Base-by-base conservation (phyloP, 495 filamentous ascomycete species). In the Aspergillus saccharolyticus region DNA sequence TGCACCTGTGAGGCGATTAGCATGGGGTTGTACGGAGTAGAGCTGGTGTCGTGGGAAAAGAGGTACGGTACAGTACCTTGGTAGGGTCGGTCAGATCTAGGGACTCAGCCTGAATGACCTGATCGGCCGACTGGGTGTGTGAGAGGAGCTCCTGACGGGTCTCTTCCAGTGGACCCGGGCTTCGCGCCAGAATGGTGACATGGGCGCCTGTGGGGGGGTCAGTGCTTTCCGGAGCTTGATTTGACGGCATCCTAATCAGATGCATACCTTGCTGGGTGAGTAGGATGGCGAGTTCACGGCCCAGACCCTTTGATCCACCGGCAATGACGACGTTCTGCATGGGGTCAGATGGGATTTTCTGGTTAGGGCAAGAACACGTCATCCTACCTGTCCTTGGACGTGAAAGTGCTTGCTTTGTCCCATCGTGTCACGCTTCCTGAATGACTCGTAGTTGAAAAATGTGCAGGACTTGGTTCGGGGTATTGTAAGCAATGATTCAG, bases 31-130 rank as follows among this genome's bases (percentile, higher is more conserved):
- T 33, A n/a, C n/a, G 44, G 28, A 19, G 33, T 49, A 30, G 42
- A 9, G 25, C 25, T 28, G 25, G 25, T 28, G 25, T 28, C 4
- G 25, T 28, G 9, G 25, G n/a, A n/a, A 28, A 9, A 9, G 25
- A 9, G 25, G 25, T 28, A 3, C 25, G 25, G 25, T 3, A 28
- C 43, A 7, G 24, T 55, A 60, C 55, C 43, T 63, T 17, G 8
- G 49, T 21, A 8, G 60, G 47, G 16, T 57, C 30, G n/a, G 61
- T 61, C 7, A 66, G 46, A 56, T 63, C 64, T 0, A 66, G 22
- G 16, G 55, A 16, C 10, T 25, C 50, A 2, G 55, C 33, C 24
- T 51, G 42, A 44, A 60, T 30, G 18, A 55, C 58, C 48, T 66
- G 64, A 18, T 57, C 46, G 6, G 57, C 48, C 9, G 18, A 3